Evolutionary conservation across 352 stramenopile genomes (phyloP), one percentile per base, ranked within the genome.

Genomic region (Globisporangium cederbergense): DNA sequence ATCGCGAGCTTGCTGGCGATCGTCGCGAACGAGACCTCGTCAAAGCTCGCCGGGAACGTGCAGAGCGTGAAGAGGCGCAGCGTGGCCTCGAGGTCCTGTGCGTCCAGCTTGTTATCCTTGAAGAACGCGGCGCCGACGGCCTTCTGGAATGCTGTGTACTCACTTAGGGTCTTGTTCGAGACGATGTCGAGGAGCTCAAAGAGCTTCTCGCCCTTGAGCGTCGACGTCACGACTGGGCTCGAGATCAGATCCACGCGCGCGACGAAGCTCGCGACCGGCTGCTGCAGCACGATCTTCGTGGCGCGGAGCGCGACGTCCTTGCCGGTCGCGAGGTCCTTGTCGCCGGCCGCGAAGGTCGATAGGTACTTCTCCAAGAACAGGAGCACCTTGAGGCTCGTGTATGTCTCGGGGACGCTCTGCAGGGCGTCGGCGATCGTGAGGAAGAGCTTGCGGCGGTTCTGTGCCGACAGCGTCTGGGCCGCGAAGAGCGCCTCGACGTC

Each of bases 51-150:
- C 32, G 93, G 90, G 64, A 98, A 71, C 65, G 89, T 86, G 67
- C 93, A 97, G 13, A 98, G 79, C 73, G 91, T 97, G 55, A 98
- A 91, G 38, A 98, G 83, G 9, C 90, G 89, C 88, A 98, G 98
- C 58, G 96, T 89, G 60, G 86, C 77, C 20, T 74, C 73, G 59
- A 90, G 81, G 61, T 89, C 77, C 16, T 73, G 75, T 46, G 90
- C 75, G 42, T 81, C 66, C 20, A 96, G 60, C 11, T 56, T 78
- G 66, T 91, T 76, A 32, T 83, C 64, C 47, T 73, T 75, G 58
- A 96, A 86, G 40, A 94, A 81, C 34, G 85, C 61, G 3, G 83
- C 72, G 18, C 74, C 77, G n/a, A 80, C 88, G 11, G 54, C 60
- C 70, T 85, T 88, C 54, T 89, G 66, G 70, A 97, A 97, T 46